phyloP scores from a whole-genome alignment of 225 moss, liverwort and hornwort species.

The Antitrichia curtipendula region DNA sequence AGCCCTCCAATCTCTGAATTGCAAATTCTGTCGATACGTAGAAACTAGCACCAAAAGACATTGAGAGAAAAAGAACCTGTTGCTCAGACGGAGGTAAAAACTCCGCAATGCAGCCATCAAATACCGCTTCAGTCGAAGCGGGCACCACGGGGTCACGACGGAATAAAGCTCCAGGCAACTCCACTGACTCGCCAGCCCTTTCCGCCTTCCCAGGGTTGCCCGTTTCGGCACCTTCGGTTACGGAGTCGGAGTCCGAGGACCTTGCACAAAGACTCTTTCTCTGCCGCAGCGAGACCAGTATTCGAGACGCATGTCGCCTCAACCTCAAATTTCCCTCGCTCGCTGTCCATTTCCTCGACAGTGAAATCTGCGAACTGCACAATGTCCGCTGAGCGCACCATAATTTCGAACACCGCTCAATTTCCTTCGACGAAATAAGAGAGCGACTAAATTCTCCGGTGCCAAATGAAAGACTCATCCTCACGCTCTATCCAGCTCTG shows the following conservation, averaged over 20 bases:
- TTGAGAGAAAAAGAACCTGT: constrained; percentile 10
- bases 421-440: background rate
- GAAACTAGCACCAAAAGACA: background rate
- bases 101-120: constrained; percentile 45
- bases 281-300: background rate
- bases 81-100: constrained; percentile 32
- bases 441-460: background rate
- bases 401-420: background rate
- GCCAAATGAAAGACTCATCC: constrained; percentile 7
- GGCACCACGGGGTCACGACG: background rate
- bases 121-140: constrained; percentile 1
- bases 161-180: background rate
- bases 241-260: constrained; percentile 17
- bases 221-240: constrained; percentile 7
- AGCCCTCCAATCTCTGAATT: background rate
- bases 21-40: background rate
- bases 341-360: background rate
- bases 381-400: background rate
- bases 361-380: background rate
- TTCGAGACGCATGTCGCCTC: background rate
- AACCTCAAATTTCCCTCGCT: background rate
- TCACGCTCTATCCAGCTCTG: background rate
- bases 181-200: background rate
- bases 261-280: background rate
- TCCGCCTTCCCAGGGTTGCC: background rate